phyloP scores from a whole-genome alignment of 2,329 filamentous ascomycete species.

The Lachnellula occidentalis region DNA sequence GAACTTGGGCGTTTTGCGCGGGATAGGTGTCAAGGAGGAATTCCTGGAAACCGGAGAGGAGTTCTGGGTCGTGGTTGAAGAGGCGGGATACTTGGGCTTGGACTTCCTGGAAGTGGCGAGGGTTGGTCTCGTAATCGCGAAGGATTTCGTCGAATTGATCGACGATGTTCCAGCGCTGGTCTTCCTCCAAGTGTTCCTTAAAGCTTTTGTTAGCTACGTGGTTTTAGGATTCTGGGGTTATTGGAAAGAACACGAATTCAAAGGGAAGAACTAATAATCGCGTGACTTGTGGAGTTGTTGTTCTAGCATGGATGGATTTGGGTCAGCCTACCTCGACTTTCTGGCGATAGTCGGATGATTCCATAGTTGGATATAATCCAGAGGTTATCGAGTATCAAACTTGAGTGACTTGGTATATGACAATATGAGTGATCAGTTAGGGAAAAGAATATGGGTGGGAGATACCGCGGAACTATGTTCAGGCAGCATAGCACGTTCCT shows the following conservation, averaged over 20 bases:
- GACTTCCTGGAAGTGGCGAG: neutral
- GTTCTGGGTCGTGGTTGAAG: neutral
- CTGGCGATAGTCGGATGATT: neutral
- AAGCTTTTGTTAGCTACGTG: neutral
- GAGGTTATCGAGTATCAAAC: too few species aligned
- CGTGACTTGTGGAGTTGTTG: too few species aligned
- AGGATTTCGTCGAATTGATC: neutral
- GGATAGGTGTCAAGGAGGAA: constrained; percentile 5
- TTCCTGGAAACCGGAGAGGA: constrained; percentile 5
- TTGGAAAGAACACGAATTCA: too few species aligned
- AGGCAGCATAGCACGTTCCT: too few species aligned
- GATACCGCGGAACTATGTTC: too few species aligned
- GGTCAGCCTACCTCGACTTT: neutral
- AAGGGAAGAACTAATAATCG: too few species aligned
- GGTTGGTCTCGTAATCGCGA: neutral
- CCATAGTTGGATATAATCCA: neutral
- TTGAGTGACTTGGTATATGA: too few species aligned
- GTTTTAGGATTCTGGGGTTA: neutral
- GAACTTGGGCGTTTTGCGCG: neutral
- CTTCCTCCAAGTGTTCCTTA: neutral
- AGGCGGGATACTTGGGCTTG: neutral
- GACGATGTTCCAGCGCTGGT: neutral
- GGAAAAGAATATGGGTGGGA: too few species aligned
- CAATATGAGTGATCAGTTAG: too few species aligned
- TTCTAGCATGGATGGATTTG: neutral